Evolutionary conservation across 2,329 filamentous ascomycete genomes (phyloP), one percentile per base, ranked within the genome.

Genomic region (Epichloe brachyelytri): DNA sequence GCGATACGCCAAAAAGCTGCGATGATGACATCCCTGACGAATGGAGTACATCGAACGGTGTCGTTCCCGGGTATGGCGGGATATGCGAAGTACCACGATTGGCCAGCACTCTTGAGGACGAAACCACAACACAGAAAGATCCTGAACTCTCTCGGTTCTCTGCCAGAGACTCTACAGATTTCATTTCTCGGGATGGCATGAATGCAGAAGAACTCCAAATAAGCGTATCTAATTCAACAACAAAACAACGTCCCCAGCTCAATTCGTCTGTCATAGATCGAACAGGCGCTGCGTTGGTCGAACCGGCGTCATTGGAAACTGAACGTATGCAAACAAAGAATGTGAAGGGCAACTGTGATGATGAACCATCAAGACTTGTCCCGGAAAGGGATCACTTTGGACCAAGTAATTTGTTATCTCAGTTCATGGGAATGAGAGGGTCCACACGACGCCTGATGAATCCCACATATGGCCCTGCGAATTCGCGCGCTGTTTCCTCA

Each of bases 341-440:
- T 37, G 36, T 14, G 15, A 26, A 40, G 30, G 22, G 34, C 15
- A 40, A 39, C 10, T 11, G 5, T 33, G 46, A 12, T 20, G 8
- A 15, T 15, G 14, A 33, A 14, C 10, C 38, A 17, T 19, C 12
- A 10, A 22, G 30, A 30, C 15, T n/a, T 36, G 22, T n/a, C 3
- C 17, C 5, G 17, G 40, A 20, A 20, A 48, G 12, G 11, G 12
- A 40, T 5, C 22, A 45, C 17, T 41, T 41, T 45, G 36, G 30
- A n/a, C 30, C 52, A 30, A 38, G 39, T 5, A 34, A 43, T n/a
- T 39, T 54, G 15, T 19, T 54, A 17, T 52, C 43, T 19, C 43
- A 26, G 10, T 54, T 52, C 10, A 54, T 54, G 52, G 43, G 39
- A n/a, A 50, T 54, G 50, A 48, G 38, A 39, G 50, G 50, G 12